A percentile compares a stretch with the other conserved stretches of the same genome.
These are phyloP conservation scores for Talaromyces verruculosus DNA, from an alignment of 2,329 filamentous ascomycete species.

Conservation along the genomic window DNA sequence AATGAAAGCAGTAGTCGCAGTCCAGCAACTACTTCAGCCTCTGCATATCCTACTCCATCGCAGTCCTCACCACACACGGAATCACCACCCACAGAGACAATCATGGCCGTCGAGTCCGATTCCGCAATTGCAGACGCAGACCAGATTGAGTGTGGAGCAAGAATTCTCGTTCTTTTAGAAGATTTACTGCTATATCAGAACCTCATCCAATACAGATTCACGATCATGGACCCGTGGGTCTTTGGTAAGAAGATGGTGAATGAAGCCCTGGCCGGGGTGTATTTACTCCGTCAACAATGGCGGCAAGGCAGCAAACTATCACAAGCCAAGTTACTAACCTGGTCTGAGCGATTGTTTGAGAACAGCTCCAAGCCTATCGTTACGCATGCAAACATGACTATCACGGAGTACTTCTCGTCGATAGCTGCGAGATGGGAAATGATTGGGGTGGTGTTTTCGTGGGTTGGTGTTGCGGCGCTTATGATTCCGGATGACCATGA, in stretches of 20 bases:
- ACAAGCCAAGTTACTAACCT: conserved; percentile 18
- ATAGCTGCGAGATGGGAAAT: conserved; percentile 25
- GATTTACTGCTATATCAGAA: conserved; percentile 17
- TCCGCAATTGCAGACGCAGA: conserved; percentile 6
- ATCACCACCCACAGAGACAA: conserved; percentile 10
- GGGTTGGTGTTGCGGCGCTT: conserved; percentile 23
- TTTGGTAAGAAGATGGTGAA: conserved; percentile 12
- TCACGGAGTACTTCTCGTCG: conserved; percentile 24
- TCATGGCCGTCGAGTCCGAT: neutral
- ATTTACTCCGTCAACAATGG: conserved; percentile 12
- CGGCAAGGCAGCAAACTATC: conserved; percentile 14
- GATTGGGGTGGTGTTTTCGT: conserved; percentile 23
- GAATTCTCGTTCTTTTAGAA: conserved; percentile 15
- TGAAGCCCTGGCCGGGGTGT: conserved; percentile 10
- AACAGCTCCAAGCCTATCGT: conserved; percentile 20
- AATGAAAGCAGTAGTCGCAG: conserved; percentile 11
- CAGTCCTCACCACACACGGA: neutral
- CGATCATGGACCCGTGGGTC: conserved; percentile 14
- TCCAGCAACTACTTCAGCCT: neutral
- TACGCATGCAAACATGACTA: conserved; percentile 19
- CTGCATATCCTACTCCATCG: neutral
- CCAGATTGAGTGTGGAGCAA: conserved; percentile 19
- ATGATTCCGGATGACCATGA: conserved; percentile 22
- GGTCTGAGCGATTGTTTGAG: conserved; percentile 25
- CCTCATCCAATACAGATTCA: conserved; percentile 7